Conservation (phyloP, 768 basidiomycete species). For the Macrocybe gigantea region DNA sequence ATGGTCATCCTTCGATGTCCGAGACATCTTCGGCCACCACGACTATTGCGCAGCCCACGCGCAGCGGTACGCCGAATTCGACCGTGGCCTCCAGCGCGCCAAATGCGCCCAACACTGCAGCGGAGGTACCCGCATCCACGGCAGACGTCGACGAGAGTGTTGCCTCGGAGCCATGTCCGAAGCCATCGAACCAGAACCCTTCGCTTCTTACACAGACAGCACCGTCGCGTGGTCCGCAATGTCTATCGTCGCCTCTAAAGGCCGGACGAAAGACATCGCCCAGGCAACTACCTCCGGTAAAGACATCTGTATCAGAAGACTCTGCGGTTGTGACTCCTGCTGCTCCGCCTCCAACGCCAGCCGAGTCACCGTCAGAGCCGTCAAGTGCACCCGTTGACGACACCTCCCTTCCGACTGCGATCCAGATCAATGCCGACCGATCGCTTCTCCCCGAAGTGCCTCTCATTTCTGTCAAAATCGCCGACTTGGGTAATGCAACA, state of each 20-base stretch:
- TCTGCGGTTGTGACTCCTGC: slow-evolving; percentile 13
- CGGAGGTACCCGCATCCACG: slow-evolving; percentile 11
- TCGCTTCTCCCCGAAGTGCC: slow-evolving; percentile 16
- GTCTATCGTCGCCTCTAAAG: slow-evolving; percentile 16
- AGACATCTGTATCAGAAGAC: not conserved
- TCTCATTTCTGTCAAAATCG: slow-evolving; percentile 84
- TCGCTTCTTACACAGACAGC: slow-evolving; percentile 67
- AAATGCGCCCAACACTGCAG: too few species aligned
- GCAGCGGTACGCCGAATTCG: slow-evolving; percentile 28
- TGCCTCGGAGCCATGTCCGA: not conserved
- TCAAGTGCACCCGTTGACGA: slow-evolving; percentile 7
- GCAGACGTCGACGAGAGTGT: slow-evolving; percentile 19
- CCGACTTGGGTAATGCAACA: slow-evolving; percentile 91
- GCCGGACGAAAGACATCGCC: slow-evolving; percentile 17
- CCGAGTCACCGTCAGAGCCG: slow-evolving; percentile 18
- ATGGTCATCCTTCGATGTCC: slow-evolving; percentile 17
- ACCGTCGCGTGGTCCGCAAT: slow-evolving; percentile 23
- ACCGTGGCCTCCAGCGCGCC: slow-evolving; percentile 9
- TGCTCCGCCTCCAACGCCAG: slow-evolving; percentile 33
- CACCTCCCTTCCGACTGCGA: slow-evolving; percentile 12
- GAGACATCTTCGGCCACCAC: slow-evolving; percentile 36
- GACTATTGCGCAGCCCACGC: slow-evolving; percentile 35
- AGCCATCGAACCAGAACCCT: slow-evolving; percentile 25
- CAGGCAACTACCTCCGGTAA: slow-evolving; percentile 26
- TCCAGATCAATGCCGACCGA: slow-evolving; percentile 16